A percentile compares a stretch with the other conserved stretches of the same genome.
phyloP scores from a whole-genome alignment of 2,329 filamentous ascomycete genomes.

The Aspergillus sp. region DNA sequence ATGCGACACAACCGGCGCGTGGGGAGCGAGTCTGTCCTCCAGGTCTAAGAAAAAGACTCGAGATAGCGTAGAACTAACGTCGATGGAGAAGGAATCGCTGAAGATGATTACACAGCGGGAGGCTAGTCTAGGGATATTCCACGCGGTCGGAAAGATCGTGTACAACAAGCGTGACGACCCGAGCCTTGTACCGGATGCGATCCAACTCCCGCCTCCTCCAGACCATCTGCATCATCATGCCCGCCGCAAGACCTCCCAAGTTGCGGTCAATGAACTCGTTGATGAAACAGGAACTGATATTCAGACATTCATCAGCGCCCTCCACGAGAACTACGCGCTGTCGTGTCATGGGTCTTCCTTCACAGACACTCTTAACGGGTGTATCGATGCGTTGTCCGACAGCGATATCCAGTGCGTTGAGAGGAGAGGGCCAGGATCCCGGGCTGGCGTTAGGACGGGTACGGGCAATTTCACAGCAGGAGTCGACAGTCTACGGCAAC shows the following conservation, averaged over 20 bases:
- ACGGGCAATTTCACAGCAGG: slow-evolving; percentile 39
- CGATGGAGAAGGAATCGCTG: slow-evolving; percentile 68
- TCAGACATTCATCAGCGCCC: slow-evolving; percentile 75
- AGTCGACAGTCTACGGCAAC: slow-evolving; percentile 68
- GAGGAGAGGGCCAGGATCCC: slow-evolving; percentile 15
- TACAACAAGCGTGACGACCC: slow-evolving; percentile 79
- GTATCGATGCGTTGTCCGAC: slow-evolving; percentile 76
- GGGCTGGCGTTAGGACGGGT: slow-evolving; percentile 49
- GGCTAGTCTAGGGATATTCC: slow-evolving; percentile 85
- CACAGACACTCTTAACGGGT: slow-evolving; percentile 71
- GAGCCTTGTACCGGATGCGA: slow-evolving; percentile 22
- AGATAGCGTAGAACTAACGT: slow-evolving; percentile 47
- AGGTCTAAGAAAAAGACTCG: slow-evolving; percentile 56
- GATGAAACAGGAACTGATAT: slow-evolving; percentile 91
- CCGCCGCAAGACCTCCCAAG: slow-evolving; percentile 54
- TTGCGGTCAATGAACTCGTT: slow-evolving; percentile 65
- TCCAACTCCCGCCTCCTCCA: slow-evolving; percentile 48
- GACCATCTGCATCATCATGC: slow-evolving; percentile 48
- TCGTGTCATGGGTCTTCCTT: slow-evolving; percentile 63
- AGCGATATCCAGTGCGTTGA: slow-evolving; percentile 76
- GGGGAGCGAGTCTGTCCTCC: slow-evolving; percentile 62
- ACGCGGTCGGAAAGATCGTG: slow-evolving; percentile 89
- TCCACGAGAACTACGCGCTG: slow-evolving; percentile 87
- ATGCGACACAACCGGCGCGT: slow-evolving; percentile 62
- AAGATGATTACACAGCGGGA: slow-evolving; percentile 78